phyloP scores from a whole-genome alignment of 1,139 yeast genomes.

The Geotrichum carabidarum region DNA sequence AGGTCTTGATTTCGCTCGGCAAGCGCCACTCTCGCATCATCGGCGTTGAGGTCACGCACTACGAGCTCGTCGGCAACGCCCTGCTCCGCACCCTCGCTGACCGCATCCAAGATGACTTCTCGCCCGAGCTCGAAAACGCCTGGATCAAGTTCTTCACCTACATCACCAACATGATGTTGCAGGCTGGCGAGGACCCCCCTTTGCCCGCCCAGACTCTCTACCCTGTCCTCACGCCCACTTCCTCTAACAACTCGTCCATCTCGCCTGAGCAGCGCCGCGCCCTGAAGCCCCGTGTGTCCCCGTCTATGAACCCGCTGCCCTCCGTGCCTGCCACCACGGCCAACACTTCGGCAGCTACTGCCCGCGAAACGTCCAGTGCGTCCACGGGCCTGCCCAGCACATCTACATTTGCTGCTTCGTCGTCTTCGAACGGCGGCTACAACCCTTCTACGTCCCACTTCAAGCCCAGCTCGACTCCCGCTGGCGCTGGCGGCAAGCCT shows the following conservation, averaged over 20 bases:
- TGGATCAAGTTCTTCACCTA: slow-evolving; percentile 58
- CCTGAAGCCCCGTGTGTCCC: slow-evolving; percentile 18
- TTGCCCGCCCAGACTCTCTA: slow-evolving; percentile 26
- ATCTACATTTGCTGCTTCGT: neutral
- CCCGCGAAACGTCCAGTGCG: neutral
- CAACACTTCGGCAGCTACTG: neutral
- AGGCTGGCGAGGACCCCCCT: slow-evolving; percentile 60
- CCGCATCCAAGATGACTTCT: slow-evolving; percentile 49
- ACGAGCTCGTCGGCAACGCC: slow-evolving; percentile 76
- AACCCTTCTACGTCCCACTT: slow-evolving; percentile 29
- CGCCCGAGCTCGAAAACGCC: slow-evolving; percentile 51
- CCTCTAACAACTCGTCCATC: slow-evolving; percentile 17
- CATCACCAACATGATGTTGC: slow-evolving; percentile 60
- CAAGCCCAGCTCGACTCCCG: slow-evolving; percentile 36
- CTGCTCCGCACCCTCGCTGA: slow-evolving; percentile 68
- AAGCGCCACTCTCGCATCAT: slow-evolving; percentile 71
- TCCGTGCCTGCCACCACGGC: neutral
- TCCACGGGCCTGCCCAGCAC: neutral
- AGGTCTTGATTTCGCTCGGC: slow-evolving; percentile 58
- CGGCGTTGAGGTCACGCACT: slow-evolving; percentile 68
- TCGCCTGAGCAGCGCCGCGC: slow-evolving; percentile 21
- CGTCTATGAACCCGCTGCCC: neutral
- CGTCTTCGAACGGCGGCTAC: slow-evolving; percentile 37
- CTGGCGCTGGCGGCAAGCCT: slow-evolving; percentile 27
- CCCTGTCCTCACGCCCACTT: slow-evolving; percentile 21